Base-by-base conservation (phyloP, 192 early-diverging fungal genomes). In the Coemansia sp. region DNA sequence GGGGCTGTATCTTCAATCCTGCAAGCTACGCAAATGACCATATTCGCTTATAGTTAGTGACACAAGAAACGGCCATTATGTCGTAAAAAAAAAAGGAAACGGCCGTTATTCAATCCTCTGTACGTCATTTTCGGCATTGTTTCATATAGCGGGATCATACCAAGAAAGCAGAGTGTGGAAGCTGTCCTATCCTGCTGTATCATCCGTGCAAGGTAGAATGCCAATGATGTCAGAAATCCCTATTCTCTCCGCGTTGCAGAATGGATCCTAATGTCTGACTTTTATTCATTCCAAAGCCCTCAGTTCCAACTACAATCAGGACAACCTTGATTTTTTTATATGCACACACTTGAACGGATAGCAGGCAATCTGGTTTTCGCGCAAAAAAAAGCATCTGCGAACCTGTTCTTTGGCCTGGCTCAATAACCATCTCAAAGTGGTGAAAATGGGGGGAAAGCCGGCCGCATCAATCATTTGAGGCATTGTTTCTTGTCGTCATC, bases 401-500 rank as follows among this genome's bases (percentile, higher is more conserved):
- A 46, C 16, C 44, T 41, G 39, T 12, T 41, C 39, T 46, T 46
- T 16, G 14, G 18, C 44, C 16, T 14, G 18, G 44, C 14, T 46
- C 15, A 14, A 46, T 41, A 41, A 5, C 12, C 18, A 18, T 18
- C 18, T 46, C 39, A 41, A 41, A 16, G 44, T 18, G 44, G 5
- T 46, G 44, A 46, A 46, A 46, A 46, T 14, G 44, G 18, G 18
- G 44, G 16, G 14, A 18, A 46, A 14, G 44, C 15, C 3, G 14
- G 44, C 18, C 12, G 39, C 39, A 41, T 41, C 39, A 41, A 41
- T 41, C 39, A 30, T 6, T 41, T 41, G 44, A 18, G 44, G 44
- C 44, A 14, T 46, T 46, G 44, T 46, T 46, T 46, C 44, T 18
- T 59, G 30, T 59, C 57, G 57, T 59, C 57, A 59, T 59, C 35